Evolutionary conservation across 192 early-diverging fungal genomes (phyloP).

Genomic region (Anaeromyces robustus): DNA sequence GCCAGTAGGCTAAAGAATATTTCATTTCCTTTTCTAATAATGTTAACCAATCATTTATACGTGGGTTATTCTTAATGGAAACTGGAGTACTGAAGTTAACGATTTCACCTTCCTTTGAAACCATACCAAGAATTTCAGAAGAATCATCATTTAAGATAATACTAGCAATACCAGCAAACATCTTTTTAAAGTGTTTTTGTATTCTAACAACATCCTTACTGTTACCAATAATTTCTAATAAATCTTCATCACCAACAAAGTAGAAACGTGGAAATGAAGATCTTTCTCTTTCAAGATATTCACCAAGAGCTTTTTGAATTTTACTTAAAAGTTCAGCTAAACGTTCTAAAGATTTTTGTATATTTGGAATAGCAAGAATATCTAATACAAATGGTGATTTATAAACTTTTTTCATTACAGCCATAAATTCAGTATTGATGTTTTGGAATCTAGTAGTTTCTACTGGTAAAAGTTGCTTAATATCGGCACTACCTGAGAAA

Average conservation of each 20-base stretch:
- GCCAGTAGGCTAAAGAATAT: slow-evolving; percentile 58
- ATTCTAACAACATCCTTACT: slow-evolving; percentile 86
- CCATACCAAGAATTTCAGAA: slow-evolving; percentile 58
- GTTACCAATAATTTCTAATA: slow-evolving; percentile 99
- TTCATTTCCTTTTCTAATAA: slow-evolving; percentile 88
- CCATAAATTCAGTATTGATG: slow-evolving; percentile 96
- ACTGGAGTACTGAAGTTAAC: slow-evolving; percentile 65
- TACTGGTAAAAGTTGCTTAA: slow-evolving; percentile 89
- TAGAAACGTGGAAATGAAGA: slow-evolving; percentile 97
- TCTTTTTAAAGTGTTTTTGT: slow-evolving; percentile 98
- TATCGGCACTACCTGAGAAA: slow-evolving; percentile 89
- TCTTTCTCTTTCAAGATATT: slow-evolving; percentile 94
- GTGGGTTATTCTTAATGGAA: slow-evolving; percentile 63
- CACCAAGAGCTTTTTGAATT: slow-evolving; percentile 97
- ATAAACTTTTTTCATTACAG: slow-evolving; percentile 97
- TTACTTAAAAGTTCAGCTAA: slow-evolving; percentile 81
- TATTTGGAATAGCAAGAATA: slow-evolving; percentile 77
- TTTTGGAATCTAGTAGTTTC: slow-evolving; percentile 91
- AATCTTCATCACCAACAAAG: slow-evolving; percentile 99
- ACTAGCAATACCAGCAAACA: slow-evolving; percentile 92
- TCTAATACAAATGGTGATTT: slow-evolving; percentile 95
- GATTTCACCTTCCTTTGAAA: slow-evolving; percentile 83
- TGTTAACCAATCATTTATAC: slow-evolving; percentile 96
- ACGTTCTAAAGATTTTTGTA: slow-evolving; percentile 91
- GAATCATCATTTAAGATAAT: slow-evolving; percentile 73